Percentiles rank a stretch among this genome's conserved stretches.
Conservation (phyloP, 108 stramenopile species). For the Hondaea fermentalgiana region DNA sequence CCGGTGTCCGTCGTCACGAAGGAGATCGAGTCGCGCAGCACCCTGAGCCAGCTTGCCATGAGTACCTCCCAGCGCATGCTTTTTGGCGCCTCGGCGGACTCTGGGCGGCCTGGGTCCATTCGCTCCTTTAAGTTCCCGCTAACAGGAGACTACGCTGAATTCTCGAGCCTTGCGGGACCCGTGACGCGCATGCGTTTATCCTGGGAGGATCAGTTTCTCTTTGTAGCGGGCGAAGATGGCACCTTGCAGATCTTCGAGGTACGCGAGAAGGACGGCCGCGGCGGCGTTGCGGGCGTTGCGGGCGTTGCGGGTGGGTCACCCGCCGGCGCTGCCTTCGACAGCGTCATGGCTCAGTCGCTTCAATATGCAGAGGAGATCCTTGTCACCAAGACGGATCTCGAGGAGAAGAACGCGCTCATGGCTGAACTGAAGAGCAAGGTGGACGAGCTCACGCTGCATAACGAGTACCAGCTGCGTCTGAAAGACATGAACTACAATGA, state of each 20-base stretch:
- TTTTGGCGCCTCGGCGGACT: slow-evolving; percentile 45
- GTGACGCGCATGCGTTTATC: slow-evolving; percentile 44
- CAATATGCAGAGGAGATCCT: slow-evolving; percentile 42
- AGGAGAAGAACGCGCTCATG: slow-evolving; percentile 43
- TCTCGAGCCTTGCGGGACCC: slow-evolving; percentile 44
- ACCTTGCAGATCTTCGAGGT: slow-evolving; percentile 45
- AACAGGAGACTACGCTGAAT: slow-evolving; percentile 45
- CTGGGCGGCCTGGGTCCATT: slow-evolving; percentile 41
- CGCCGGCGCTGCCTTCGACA: background rate
- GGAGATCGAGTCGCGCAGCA: slow-evolving; percentile 34
- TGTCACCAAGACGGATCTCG: slow-evolving; percentile 49
- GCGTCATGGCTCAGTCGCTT: slow-evolving; percentile 6
- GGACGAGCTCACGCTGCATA: slow-evolving; percentile 48
- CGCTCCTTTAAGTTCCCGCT: slow-evolving; percentile 49
- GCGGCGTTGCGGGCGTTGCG: slow-evolving; percentile 1
- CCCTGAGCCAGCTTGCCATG: slow-evolving; percentile 37
- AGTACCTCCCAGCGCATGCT: slow-evolving; percentile 39
- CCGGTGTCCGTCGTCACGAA: slow-evolving; percentile 37
- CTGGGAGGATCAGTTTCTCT: slow-evolving; percentile 42
- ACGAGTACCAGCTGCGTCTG: slow-evolving; percentile 53
- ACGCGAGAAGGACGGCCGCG: slow-evolving; percentile 28
- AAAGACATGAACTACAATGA: slow-evolving; percentile 55
- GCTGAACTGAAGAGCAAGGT: slow-evolving; percentile 47
- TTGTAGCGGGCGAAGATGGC: slow-evolving; percentile 48
- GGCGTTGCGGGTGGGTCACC: background rate